Base-by-base conservation (phyloP, 1,139 yeast genomes). In the Taiozyma onychis region DNA sequence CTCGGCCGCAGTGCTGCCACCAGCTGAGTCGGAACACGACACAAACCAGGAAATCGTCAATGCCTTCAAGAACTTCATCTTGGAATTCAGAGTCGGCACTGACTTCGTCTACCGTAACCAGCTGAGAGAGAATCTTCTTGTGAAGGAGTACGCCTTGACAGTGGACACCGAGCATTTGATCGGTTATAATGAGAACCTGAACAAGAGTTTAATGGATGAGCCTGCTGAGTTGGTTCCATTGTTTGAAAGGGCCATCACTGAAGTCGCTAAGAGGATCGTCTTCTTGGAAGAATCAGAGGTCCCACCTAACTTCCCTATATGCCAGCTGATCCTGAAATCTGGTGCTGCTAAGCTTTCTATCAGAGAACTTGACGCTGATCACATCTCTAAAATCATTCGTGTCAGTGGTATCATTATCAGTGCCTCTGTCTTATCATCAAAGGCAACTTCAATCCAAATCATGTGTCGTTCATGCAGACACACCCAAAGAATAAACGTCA, bases 381-480 rank as follows among this genome's bases (percentile, higher is more conserved):
- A 88, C 65, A 91, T 95, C 55, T 83, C 97, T 37, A 88, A 88
- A 68, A 84, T 95, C 53, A 95, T 95, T 39, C 77, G 97, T 51
- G 82, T 95, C 39, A 88, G 96, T 41, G 99, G 99, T 44, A 95
- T 95, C 58, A 80, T 95, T 59, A 93, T 95, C 52, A 87, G 95
- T 41, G 88, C 98, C 0, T 88, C 97, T 2, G 93, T 95, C 22
- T 75, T 93, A 52, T 77, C 88, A 34, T 90, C 98, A 4, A 83
- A 95, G 62, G 97, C 98, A 28, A 88, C 96, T 0, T 76, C 75
- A 51, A 81, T 91, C 32, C 93, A 88, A 60, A 73, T 95, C 53
- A 83, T 91, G 75, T 95, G 99, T 70, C 80, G 96, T 56, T 77
- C 80, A 49, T 95, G 99, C 70, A 81, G 90, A 57, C 95, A 91